Base-by-base conservation (phyloP, 1,284 basidiomycete genomes). In the Flammula alnicola region DNA sequence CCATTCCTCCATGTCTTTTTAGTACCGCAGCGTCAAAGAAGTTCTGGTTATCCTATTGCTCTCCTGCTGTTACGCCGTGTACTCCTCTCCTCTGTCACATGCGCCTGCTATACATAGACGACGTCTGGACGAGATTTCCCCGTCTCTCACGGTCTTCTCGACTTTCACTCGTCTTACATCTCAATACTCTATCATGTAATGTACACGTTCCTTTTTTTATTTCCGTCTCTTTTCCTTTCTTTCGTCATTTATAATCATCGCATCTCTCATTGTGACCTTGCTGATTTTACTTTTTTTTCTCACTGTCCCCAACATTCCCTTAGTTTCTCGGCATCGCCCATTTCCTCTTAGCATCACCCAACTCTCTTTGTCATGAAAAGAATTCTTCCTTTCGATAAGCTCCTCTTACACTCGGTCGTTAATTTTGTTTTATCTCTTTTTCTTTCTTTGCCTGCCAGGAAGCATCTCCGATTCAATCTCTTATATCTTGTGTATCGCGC, bases 1-100 rank as follows among this genome's bases (percentile, higher is more conserved):
- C 49, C 51, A 51, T 50, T n/a, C n/a, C 50, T 39, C 54, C 56
- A 58, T 62, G 55, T 58, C 57, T 60, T 60, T 62, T 56, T 62
- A 56, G 54, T 59, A 59, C 59, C 55, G 49, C 55, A 57, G 47
- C 57, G 52, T 52, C 60, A 52, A 56, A 55, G 55, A 57, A 58
- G 47, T 54, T 54, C 54, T 57, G 54, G 55, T 59, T 55, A 45
- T 54, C 53, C 50, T 51, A 49, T 51, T 42, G 53, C 55, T 57
- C 14, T 55, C 49, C 29, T 54, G 44, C 52, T 57, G 55, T 53
- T 55, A 48, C 35, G 51, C 37, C 45, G 53, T 60, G 54, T 55
- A 54, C 51, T 40, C 31, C n/a, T 39, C 38, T 33, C 26, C 30
- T 19, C 12, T 16, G 11, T 17, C 43, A 39, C 41, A 44, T 31